phyloP scores from a whole-genome alignment of 225 moss, liverwort and hornwort genomes.

The Polytrichum formosum region DNA sequence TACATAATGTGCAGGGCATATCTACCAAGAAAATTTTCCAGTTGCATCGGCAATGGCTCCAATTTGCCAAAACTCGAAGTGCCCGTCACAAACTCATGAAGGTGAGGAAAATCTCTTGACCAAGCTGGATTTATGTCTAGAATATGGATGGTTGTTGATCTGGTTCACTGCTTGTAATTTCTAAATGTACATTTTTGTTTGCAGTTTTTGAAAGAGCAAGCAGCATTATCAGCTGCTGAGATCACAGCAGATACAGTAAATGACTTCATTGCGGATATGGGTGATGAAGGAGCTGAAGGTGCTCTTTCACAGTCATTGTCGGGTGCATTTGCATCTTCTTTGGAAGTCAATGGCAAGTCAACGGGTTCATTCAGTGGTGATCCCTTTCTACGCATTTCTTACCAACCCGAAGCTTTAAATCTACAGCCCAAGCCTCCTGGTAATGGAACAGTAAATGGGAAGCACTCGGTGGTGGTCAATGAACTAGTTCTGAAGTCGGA shows the following conservation, averaged over 20 bases:
- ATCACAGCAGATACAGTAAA: slow-evolving; percentile 92
- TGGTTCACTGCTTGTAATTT: background rate
- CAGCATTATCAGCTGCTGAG: slow-evolving; percentile 80
- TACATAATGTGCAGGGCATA: slow-evolving; percentile 64
- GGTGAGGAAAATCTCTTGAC: slow-evolving; percentile 29
- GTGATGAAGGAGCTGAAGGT: slow-evolving; percentile 48
- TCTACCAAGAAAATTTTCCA: slow-evolving; percentile 89
- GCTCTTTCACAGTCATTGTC: slow-evolving; percentile 32
- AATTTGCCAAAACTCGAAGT: slow-evolving; percentile 90
- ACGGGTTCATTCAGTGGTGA: slow-evolving; percentile 25
- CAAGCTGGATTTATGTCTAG: background rate
- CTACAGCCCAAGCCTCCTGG: slow-evolving; percentile 23
- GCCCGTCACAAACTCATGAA: slow-evolving; percentile 97
- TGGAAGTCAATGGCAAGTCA: slow-evolving; percentile 36
- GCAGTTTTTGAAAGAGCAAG: slow-evolving; percentile 98
- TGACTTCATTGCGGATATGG: slow-evolving; percentile 68
- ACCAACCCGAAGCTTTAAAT: slow-evolving; percentile 22
- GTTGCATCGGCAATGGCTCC: slow-evolving; percentile 93
- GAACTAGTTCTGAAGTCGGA: slow-evolving; percentile 45
- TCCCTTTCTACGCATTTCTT: slow-evolving; percentile 20
- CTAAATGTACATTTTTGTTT: background rate
- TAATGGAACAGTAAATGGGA: slow-evolving; percentile 53
- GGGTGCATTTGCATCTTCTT: slow-evolving; percentile 21
- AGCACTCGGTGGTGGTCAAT: slow-evolving; percentile 50
- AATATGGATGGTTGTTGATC: background rate